Percentiles rank a stretch among this genome's conserved stretches.
phyloP scores from a whole-genome alignment of 495 filamentous ascomycete genomes.

The Emericellopsis terricola region DNA sequence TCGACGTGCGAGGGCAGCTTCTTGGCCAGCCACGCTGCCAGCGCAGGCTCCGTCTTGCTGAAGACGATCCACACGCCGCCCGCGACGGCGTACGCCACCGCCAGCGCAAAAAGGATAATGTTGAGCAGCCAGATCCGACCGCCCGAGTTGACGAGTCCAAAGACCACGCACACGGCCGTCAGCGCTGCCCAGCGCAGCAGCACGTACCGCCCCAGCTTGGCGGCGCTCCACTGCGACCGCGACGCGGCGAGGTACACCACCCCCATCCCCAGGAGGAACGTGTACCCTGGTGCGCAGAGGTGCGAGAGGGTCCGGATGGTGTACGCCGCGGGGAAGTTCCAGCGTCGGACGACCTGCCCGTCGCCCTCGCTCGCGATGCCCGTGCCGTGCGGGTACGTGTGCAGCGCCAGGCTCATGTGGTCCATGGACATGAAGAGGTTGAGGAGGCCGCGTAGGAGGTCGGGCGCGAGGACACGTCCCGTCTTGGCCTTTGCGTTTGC shows the following conservation, averaged over 20 bases:
- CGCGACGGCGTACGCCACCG: slow-evolving; percentile 14
- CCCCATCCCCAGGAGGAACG: slow-evolving; percentile 19
- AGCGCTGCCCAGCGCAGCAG: slow-evolving; percentile 10
- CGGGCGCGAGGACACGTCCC: slow-evolving; percentile 12
- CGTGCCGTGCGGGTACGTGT: slow-evolving; percentile 14
- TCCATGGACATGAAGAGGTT: slow-evolving; percentile 17
- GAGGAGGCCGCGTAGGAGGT: slow-evolving; percentile 15
- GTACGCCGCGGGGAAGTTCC: slow-evolving; percentile 12
- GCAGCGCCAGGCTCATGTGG: slow-evolving; percentile 11
- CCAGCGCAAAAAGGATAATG: slow-evolving; percentile 14
- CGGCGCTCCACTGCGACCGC: slow-evolving; percentile 10
- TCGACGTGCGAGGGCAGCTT: slow-evolving; percentile 3
- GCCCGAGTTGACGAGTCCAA: slow-evolving; percentile 6
- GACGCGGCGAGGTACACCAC: slow-evolving; percentile 15
- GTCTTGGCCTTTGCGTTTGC: too few species aligned
- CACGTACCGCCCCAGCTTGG: slow-evolving; percentile 12
- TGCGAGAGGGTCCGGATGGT: slow-evolving; percentile 13
- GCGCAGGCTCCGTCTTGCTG: slow-evolving; percentile 6
- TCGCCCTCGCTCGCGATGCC: slow-evolving; percentile 10
- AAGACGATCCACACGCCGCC: slow-evolving; percentile 13
- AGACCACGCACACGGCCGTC: slow-evolving; percentile 5
- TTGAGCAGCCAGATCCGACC: slow-evolving; percentile 16
- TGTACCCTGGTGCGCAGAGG: slow-evolving; percentile 18
- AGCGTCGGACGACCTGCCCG: slow-evolving; percentile 8
- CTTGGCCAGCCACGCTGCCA: slow-evolving; percentile 7